Base-by-base conservation (phyloP, 2,329 filamentous ascomycete species). In the Fusarium sp. region DNA sequence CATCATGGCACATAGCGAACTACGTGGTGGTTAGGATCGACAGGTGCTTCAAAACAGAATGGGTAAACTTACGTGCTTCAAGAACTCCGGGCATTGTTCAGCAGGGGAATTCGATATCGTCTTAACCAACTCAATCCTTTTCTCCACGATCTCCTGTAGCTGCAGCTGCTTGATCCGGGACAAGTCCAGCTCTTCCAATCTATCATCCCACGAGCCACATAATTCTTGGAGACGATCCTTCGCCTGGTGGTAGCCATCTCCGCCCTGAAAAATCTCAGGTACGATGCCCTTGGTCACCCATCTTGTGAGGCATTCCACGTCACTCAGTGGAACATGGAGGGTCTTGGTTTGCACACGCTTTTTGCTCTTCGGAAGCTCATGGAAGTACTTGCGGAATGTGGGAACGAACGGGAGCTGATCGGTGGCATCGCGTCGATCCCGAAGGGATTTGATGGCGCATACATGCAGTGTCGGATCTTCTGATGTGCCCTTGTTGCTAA, bases 1-100 rank as follows among this genome's bases (percentile, higher is more conserved):
- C 93, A 77, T 98, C 94, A 77, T 99, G 94, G 76, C 94, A 93
- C 92, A 97, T 97, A 67, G 94, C 92, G 78, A 96, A 98, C 92
- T 95, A 56, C 7, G 84, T 74, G 10, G 15, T 3, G 1, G 82
- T 86, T 52, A 71, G 64, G 63, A 57, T 5, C 7, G 6, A 59
- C n/a, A 22, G 58, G 34, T 70, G 5, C 29, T 16, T 27, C 15
- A 40, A 24, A 1, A 16, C 12, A 29, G 15, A 34, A 5, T 3
- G 24, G 8, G 24, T 41, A 13, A 20, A 87, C 92, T 86, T 83
- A 94, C 92, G 79, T 99, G 96, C 80, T 97, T 95, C 67, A 96
- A 78, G 80, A 98, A 97, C 53, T 91, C 81, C 1, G 90, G 88
- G 76, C 96, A 99, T 40, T 85, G 81, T 24, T 92, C 80, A 65